phyloP scores from a whole-genome alignment of 2,329 filamentous ascomycete genomes.

The Cladosporium austrohemisphaericum region DNA sequence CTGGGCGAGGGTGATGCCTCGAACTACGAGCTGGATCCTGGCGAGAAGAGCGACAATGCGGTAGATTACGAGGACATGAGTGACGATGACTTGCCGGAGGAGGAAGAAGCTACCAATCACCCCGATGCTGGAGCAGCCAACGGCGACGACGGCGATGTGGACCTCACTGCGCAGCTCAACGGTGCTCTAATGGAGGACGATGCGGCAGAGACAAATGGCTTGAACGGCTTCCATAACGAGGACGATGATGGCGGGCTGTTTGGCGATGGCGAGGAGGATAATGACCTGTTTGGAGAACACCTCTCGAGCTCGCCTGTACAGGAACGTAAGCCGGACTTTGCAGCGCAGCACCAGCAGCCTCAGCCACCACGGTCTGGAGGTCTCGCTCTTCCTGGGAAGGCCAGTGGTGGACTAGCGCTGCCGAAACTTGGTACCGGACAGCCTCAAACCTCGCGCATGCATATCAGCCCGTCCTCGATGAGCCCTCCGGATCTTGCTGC shows the following conservation, averaged over 20 bases:
- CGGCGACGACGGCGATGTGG: slow-evolving; percentile 18
- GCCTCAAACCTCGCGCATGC: slow-evolving; percentile 9
- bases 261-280: slow-evolving; percentile 23
- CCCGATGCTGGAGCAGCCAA: slow-evolving; percentile 17
- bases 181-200: slow-evolving; percentile 16
- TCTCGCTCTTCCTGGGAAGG: slow-evolving; percentile 31
- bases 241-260: slow-evolving; percentile 21
- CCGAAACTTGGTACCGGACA: slow-evolving; percentile 18
- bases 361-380: slow-evolving; percentile 20
- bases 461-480: slow-evolving; percentile 20
- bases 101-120: slow-evolving; percentile 51
- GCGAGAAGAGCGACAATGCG: slow-evolving; percentile 87
- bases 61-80: slow-evolving; percentile 87
- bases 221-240: slow-evolving; percentile 1
- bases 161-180: slow-evolving; percentile 15
- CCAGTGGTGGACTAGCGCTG: slow-evolving; percentile 25
- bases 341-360: slow-evolving; percentile 20
- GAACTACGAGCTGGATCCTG: slow-evolving; percentile 40
- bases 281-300: slow-evolving; percentile 38
- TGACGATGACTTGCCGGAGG: slow-evolving; percentile 84
- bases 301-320: slow-evolving; percentile 31
- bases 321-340: slow-evolving; percentile 23
- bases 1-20: slow-evolving; percentile 24
- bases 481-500: slow-evolving; percentile 24
- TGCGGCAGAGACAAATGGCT: slow-evolving; percentile 9